Base-by-base conservation (phyloP, 441 rosid genomes). In the Populus hybrid region DNA sequence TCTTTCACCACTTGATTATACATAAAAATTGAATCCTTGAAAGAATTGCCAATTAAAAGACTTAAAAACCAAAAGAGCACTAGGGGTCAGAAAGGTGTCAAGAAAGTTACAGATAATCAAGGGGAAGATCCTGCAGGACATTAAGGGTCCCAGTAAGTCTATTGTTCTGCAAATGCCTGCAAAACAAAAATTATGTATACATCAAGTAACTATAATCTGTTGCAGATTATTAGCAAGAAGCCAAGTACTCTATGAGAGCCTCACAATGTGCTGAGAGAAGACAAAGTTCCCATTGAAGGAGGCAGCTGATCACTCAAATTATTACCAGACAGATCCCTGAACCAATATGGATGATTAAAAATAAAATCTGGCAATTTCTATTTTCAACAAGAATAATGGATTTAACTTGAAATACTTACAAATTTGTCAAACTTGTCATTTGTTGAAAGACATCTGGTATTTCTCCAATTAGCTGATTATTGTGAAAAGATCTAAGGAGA, bases 111-210 rank as follows among this genome's bases (percentile, higher is more conserved):
- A 96, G 84, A 79, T 93, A 93, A 50, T 80, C 80, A 70, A 96
- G 88, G 68, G 91, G 70, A 30, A 96, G 93, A 82, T 91, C 93
- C 82, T 91, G 90, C 66, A 96, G 72, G 76, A 93, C 90, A 83
- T 93, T 88, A 73, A 96, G 98, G 70, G 78, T 81, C 77, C 99
- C 99, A 0, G 75, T 81, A 72, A 96, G 88, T 81, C 84, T 81
- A 84, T 96, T 96, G 86, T 93, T 88, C 88, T 92, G 98, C 86
- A 96, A 83, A 82, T 90, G 80, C 88, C 99, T 94, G 90, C 82
- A 81, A 16, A 61, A 72, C 57, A 73, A 50, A 80, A 72, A 50
- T 64, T 14, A 46, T 12, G 67, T 10, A 30, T 10, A 61, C 69
- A 73, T 54, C 57, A 54, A 1, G 36, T 16, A 77, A 70, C 23